Evolutionary conservation across 108 stramenopile species (phyloP), one percentile per base, ranked within the genome.

Genomic region (Seminavis robusta): DNA sequence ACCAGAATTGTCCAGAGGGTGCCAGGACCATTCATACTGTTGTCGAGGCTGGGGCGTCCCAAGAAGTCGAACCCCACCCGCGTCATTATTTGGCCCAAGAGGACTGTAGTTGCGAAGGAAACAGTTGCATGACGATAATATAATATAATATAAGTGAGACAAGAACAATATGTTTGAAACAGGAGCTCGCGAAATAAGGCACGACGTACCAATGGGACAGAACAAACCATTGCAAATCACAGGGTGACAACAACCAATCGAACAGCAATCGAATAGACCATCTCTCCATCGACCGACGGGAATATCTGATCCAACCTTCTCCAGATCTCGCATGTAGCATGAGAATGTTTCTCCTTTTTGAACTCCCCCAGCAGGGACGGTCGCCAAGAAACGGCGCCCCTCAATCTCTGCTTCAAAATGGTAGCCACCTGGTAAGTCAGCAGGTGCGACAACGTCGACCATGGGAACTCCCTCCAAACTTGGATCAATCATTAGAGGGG

Each of bases 371-470:
- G 56, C 52, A 13, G 90, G 90, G 0, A 90, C 89, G 25, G 80
- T 82, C 0, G 81, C 81, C 10, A 82, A 38, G 58, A 77, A 82
- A 0, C 76, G 69, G 26, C 67, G 43, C 47, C 63, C 60, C 16
- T 74, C 83, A 11, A 86, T 56, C 66, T 92, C 80, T 1, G 86
- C 91, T 53, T 93, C 91, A 56, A 93, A 85, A 15, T 65, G 38
- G 48, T 85, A 89, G 2, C 91, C 91, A 37, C 77, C 86, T 3
- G 91, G 91, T 24, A 93, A 55, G 56, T 86, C 82, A 41, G 81
- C 65, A 17, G 91, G 91, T 0, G 91, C 77, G 30, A 92, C 74
- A 33, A 86, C 84, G 39, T 90, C 88, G 25, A 78, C 66, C 43
- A 73, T 47, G 0, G 67, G 59, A 16, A 62, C 24, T 34, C n/a